Conservation (phyloP, 108 stramenopile genomes). For the Phaeodactylum tricornutum region DNA sequence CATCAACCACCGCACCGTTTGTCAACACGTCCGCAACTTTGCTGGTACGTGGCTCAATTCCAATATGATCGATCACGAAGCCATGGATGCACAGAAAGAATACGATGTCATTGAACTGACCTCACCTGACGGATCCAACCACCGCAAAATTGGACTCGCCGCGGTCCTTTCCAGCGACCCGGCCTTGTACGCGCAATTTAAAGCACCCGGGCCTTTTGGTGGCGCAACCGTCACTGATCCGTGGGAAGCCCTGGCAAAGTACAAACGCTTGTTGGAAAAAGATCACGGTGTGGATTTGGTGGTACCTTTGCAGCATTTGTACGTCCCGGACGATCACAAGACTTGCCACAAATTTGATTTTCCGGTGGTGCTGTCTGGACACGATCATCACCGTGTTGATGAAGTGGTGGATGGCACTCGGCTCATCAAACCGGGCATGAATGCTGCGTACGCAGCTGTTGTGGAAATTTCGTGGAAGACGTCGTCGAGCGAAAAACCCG, state of each 20-base stretch:
- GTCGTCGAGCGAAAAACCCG: conserved; percentile 9
- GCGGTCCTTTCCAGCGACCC: conserved; percentile 35
- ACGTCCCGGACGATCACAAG: conserved; percentile 34
- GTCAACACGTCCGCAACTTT: conserved; percentile 21
- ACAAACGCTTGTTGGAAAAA: conserved; percentile 16
- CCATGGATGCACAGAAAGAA: conserved; percentile 25
- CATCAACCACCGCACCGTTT: conserved; percentile 25
- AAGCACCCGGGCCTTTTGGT: conserved; percentile 32
- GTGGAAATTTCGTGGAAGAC: conserved; percentile 28
- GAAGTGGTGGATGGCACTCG: conserved; percentile 35
- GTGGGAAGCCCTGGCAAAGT: conserved; percentile 25
- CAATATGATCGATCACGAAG: conserved; percentile 41
- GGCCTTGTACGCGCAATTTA: conserved; percentile 27
- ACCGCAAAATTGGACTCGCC: conserved; percentile 21
- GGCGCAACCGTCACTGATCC: conserved; percentile 33
- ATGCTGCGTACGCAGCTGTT: conserved; percentile 30
- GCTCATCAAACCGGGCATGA: conserved; percentile 35
- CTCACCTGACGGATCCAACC: conserved; percentile 22
- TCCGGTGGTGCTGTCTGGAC: conserved; percentile 34
- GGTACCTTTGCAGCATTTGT: conserved; percentile 35
- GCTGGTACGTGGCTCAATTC: conserved; percentile 33
- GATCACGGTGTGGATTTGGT: conserved; percentile 29
- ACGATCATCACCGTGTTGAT: conserved; percentile 44
- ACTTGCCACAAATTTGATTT: conserved; percentile 39
- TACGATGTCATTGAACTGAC: conserved; percentile 25